These are phyloP conservation scores for Aphanomyces astaci DNA, from an alignment of 352 stramenopile genomes.

Conservation along the genomic window DNA sequence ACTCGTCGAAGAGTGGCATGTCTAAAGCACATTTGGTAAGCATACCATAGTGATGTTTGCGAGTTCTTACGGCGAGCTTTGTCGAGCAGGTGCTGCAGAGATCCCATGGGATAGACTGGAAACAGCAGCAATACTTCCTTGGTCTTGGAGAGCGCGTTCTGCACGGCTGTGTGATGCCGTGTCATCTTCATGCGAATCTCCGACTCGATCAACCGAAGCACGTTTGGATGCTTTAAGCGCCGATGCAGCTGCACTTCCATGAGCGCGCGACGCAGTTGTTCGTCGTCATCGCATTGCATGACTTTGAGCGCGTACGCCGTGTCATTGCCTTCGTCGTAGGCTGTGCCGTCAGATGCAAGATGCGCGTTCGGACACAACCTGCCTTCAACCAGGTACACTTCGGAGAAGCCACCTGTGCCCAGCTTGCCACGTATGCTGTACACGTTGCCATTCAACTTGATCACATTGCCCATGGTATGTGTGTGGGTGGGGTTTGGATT, in stretches of 20 bases:
- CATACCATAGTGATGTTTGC: background rate
- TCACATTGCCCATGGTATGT: conserved; percentile 46
- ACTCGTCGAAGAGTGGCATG: conserved; percentile 40
- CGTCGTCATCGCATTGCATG: conserved; percentile 40
- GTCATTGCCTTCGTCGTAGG: conserved; percentile 1
- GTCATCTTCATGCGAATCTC: conserved; percentile 34
- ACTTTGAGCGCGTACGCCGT: conserved; percentile 53
- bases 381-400: conserved; percentile 49
- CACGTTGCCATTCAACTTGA: conserved; percentile 47
- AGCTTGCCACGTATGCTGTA: conserved; percentile 48
- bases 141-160: background rate
- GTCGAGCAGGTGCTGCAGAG: conserved; percentile 51
- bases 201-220: conserved; percentile 42
- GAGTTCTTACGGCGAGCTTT: conserved; percentile 16
- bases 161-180: background rate
- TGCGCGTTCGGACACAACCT: background rate
- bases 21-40: conserved; percentile 14
- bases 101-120: conserved; percentile 40
- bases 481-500: no score
- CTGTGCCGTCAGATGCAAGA: background rate
- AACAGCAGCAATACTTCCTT: conserved; percentile 65
- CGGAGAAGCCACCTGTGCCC: conserved; percentile 62
- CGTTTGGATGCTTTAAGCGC: conserved; percentile 44
- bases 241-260: conserved; percentile 68
- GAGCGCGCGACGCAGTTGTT: conserved; percentile 49